A percentile compares a stretch with the other conserved stretches of the same genome.
phyloP scores from a whole-genome alignment of 768 basidiomycete genomes.

The Fibroporia radiculosa region DNA sequence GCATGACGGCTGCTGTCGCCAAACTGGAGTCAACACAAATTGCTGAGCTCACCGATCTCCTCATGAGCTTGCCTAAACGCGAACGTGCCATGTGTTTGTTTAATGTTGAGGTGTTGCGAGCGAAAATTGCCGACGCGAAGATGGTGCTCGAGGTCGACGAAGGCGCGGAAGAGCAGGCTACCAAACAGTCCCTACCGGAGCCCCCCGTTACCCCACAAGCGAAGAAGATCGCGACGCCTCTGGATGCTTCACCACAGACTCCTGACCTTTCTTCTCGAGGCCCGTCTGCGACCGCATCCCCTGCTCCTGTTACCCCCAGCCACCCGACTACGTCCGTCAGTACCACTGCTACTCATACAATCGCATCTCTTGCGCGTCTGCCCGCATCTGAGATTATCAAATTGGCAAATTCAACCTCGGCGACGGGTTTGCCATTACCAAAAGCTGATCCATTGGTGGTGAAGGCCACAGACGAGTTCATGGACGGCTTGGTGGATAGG shows the following conservation, averaged over 20 bases:
- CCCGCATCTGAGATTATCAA: constrained; percentile 71
- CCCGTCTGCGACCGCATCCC: constrained; percentile 64
- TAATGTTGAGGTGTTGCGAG: constrained; percentile 70
- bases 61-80: constrained; percentile 82
- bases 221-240: constrained; percentile 38
- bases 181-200: constrained; percentile 29
- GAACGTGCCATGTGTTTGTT: constrained; percentile 90
- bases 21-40: constrained; percentile 56
- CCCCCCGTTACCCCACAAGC: constrained; percentile 53
- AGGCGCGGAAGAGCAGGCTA: constrained; percentile 36
- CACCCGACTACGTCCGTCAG: constrained; percentile 18
- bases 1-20: constrained; percentile 59
- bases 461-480: constrained; percentile 69
- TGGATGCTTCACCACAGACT: constrained; percentile 52
- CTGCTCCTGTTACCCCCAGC: constrained; percentile 56
- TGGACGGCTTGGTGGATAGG: constrained; percentile 78
- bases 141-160: constrained; percentile 71
- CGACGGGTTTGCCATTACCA: constrained; percentile 46
- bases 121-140: constrained; percentile 78
- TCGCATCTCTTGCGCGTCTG: constrained; percentile 62
- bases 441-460: constrained; percentile 66
- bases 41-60: constrained; percentile 61
- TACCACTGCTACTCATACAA: constrained; percentile 37
- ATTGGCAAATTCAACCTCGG: constrained; percentile 42
- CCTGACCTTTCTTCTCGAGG: constrained; percentile 73